These are phyloP conservation scores for Debaryomyces coudertii DNA, from an alignment of 1,139 yeast species.

Conservation along the genomic window DNA sequence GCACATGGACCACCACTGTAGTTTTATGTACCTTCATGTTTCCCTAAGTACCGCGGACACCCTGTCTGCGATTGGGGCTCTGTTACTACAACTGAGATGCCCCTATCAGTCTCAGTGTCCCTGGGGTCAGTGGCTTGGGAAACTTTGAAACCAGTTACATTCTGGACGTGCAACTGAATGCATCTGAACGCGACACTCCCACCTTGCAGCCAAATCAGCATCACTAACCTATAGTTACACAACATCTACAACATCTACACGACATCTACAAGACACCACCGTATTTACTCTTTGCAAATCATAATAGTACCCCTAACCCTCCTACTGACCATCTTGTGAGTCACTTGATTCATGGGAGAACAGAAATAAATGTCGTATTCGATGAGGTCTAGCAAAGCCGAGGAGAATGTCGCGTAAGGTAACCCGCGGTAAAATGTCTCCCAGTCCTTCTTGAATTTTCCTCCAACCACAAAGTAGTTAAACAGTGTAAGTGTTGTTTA, in stretches of 20 bases:
- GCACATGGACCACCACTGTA: no score
- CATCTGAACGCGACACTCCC: no score
- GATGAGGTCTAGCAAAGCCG: not conserved
- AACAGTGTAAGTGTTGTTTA: not conserved
- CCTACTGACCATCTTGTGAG: not conserved
- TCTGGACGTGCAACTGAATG: not conserved
- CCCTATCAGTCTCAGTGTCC: no score
- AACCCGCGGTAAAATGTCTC: constrained; percentile 1
- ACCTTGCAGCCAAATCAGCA: not conserved
- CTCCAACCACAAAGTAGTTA: constrained; percentile 6
- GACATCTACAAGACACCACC: not conserved
- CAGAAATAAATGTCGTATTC: not conserved
- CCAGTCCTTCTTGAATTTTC: constrained; percentile 1
- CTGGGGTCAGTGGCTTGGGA: no score
- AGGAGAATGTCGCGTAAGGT: not conserved
- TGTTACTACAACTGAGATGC: no score
- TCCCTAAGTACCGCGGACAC: no score
- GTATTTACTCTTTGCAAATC: no score
- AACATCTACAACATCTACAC: not conserved
- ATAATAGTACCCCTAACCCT: not conserved
- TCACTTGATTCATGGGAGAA: constrained; percentile 1
- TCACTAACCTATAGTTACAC: not conserved
- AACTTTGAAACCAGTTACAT: no score
- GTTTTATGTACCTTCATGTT: no score
- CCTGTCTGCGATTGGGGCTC: no score